Conservation (phyloP, 306 rosid genomes). For the Vachellia pachyceras region DNA sequence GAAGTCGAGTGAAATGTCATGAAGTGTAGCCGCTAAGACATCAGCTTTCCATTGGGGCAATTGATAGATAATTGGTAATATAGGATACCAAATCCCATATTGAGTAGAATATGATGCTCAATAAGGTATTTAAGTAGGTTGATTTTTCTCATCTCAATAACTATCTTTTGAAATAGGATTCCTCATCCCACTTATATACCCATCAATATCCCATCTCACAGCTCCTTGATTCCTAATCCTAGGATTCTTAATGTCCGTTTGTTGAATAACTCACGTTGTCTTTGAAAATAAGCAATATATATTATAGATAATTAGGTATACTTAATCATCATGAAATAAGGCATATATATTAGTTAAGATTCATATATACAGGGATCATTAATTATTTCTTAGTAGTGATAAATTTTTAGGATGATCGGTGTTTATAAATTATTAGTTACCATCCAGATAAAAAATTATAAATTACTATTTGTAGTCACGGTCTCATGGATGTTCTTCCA, state of each 20-base stretch:
- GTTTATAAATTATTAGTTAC: background rate
- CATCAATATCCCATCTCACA: background rate
- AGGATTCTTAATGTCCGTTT: background rate
- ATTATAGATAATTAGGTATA: background rate
- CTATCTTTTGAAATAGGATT: too few relatives aligned
- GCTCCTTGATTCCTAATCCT: conserved; percentile 14
- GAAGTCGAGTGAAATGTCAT: too few relatives aligned
- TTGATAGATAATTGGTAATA: too few relatives aligned
- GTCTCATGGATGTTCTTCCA: background rate
- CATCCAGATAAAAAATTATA: too few relatives aligned
- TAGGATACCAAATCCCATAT: too few relatives aligned
- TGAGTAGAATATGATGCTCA: too few relatives aligned
- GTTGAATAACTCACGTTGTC: background rate
- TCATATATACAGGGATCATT: background rate
- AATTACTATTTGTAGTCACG: too few relatives aligned
- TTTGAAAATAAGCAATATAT: conserved; percentile 5
- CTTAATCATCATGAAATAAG: background rate
- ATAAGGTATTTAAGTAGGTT: too few relatives aligned
- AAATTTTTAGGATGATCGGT: background rate
- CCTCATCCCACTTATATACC: too few relatives aligned
- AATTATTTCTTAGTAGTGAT: background rate
- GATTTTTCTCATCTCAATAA: too few relatives aligned
- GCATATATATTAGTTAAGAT: background rate
- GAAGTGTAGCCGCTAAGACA: too few relatives aligned
- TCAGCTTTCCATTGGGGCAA: too few relatives aligned